phyloP scores from a whole-genome alignment of 129 eudicot species.

The Ambrosia artemisiifolia region DNA sequence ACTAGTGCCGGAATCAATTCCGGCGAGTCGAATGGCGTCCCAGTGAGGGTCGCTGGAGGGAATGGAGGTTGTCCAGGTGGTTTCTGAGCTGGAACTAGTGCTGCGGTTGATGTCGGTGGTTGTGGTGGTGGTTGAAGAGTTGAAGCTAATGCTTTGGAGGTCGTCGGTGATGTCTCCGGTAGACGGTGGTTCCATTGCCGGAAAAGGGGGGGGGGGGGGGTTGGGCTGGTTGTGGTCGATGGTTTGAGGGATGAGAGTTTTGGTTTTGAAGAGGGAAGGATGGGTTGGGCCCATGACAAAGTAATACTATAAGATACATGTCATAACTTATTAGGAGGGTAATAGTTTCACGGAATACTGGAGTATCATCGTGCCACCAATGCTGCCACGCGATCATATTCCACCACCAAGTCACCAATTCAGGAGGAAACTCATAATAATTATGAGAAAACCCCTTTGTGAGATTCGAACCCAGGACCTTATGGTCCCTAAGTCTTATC shows the following conservation, averaged over 20 bases:
- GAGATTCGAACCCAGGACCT: no score
- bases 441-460: no score
- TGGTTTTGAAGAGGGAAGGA: conserved; percentile 20
- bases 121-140: conserved; percentile 53
- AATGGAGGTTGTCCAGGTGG: conserved; percentile 60
- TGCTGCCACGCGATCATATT: no score
- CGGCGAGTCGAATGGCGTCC: no score
- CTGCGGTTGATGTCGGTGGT: conserved; percentile 64
- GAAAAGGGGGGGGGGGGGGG: no score
- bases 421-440: no score
- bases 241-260: not conserved
- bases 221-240: not conserved
- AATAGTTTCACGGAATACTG: no score
- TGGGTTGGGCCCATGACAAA: conserved; percentile 21
- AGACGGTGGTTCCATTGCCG: conserved; percentile 41
- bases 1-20: not conserved
- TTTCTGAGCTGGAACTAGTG: conserved; percentile 74
- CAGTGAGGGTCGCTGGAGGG: conserved; percentile 34
- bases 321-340: not conserved
- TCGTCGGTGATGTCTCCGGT: conserved; percentile 61
- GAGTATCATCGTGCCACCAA: no score
- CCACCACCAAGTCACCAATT: no score
- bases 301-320: conserved; percentile 10
- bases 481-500: no score
- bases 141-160: conserved; percentile 87